A percentile compares a stretch with the other conserved stretches of the same genome.
Evolutionary conservation across 2,329 filamentous ascomycete species (phyloP).

Genomic region (Incumbomyces delicatus): DNA sequence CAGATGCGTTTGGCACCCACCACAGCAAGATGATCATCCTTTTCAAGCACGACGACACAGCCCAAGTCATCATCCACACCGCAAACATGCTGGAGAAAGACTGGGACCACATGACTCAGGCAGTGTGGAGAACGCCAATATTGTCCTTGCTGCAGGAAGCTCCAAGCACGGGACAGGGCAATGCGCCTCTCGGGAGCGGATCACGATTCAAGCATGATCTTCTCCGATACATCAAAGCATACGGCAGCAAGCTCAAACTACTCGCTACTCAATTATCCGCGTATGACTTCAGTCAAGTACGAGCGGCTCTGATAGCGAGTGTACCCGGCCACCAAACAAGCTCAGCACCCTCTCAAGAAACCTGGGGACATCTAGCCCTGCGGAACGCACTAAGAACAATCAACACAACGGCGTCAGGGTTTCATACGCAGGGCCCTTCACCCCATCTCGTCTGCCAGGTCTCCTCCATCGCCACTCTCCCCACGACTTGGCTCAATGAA

Average conservation of each 20-base stretch:
- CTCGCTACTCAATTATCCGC: conserved; percentile 49
- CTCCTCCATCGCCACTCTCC: conserved; percentile 74
- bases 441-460: conserved; percentile 30
- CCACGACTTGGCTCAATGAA: conserved; percentile 60
- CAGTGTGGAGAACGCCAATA: conserved; percentile 65
- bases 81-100: conserved; percentile 85
- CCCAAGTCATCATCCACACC: conserved; percentile 74
- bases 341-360: conserved; percentile 36
- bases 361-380: conserved; percentile 70
- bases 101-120: conserved; percentile 83
- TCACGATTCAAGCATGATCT: conserved; percentile 66
- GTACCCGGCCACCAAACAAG: conserved; percentile 58
- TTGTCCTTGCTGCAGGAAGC: conserved; percentile 43
- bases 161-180: neutral
- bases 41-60: conserved; percentile 63
- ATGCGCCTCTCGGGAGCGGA: conserved; percentile 48
- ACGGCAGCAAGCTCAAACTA: conserved; percentile 40
- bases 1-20: conserved; percentile 77
- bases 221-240: conserved; percentile 60
- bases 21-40: conserved; percentile 82
- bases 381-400: conserved; percentile 49
- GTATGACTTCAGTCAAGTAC: conserved; percentile 62
- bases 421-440: conserved; percentile 12
- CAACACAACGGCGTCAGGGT: conserved; percentile 18
- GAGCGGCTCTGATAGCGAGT: conserved; percentile 66